Base-by-base conservation (phyloP, 2,329 filamentous ascomycete species). In the Curvularia hawaiiensis region DNA sequence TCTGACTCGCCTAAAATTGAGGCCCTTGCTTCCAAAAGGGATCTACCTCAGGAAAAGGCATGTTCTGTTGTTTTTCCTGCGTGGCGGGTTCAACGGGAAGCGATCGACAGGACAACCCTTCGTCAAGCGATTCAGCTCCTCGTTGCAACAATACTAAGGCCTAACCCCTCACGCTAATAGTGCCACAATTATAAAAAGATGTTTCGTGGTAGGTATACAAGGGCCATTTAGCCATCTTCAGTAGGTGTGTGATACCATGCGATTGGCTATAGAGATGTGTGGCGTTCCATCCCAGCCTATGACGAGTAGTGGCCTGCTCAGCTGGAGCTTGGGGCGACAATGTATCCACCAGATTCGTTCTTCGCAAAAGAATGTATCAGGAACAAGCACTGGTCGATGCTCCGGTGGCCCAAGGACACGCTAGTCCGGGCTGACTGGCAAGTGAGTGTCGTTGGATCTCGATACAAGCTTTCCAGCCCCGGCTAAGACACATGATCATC, bases 101-200 rank as follows among this genome's bases (percentile, higher is more conserved):
- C 22, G 54, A 57, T 54, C 50, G 22, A 26, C 54, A 12, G 39
- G 30, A 26, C 35, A 47, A 35, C 44, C 24, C 45, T 49, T 49
- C 30, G 45, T 47, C 38, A 44, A 45, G 48, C 16, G 33, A 31
- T 52, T 52, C 41, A 52, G 41, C 41, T 46, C 40, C 18, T 38
- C 18, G 24, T 26, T 5, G 18, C 22, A 46, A 46, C 33, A 31
- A 52, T 16, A 52, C 18, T 31, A 52, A 51, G 41, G 26, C 20
- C 39, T n/a, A 9, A 28, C 30, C 22, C 24, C 7, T 40, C 33
- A 35, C 35, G 9, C n/a, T 40, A 40, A 24, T 14, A 12, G 28
- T 28, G 26, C n/a, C 18, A 28, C 33, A 18, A 28, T 10, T 10
- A 14, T 20, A 4, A 28, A 22, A 31, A 20, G 14, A 8, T 18